Base-by-base conservation (phyloP, 75 land plant species). In the Pinus tabuliformis region DNA sequence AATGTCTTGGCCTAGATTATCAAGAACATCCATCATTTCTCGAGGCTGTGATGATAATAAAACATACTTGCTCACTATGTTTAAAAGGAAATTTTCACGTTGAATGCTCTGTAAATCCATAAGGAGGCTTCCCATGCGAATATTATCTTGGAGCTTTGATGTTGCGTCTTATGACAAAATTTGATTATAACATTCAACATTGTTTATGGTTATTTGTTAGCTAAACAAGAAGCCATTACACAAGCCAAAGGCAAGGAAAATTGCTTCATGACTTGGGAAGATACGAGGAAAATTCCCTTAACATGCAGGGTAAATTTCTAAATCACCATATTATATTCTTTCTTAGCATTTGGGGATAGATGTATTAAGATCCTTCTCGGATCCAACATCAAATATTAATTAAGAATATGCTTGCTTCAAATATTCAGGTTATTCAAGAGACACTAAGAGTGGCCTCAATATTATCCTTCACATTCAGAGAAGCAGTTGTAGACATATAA, bases 401-500 rank as follows among this genome's bases (percentile, higher is more conserved):
- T 20, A 37, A 42, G 11, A 45, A n/a, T 18, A 7, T 30, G 7
- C 1, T 26, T 64, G 9, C 16, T 20, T 15, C n/a, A 15, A n/a
- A 4, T 26, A 8, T 12, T 18, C 79, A 83, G 85, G 84, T 95
- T 7, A 95, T 95, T 74, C 92, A 91, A 56, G 98, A 95, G 77
- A 89, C 96, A 3, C 64, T 95, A 42, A 81, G 96, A 80, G 83
- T 93, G 30, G 93, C 96, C 11, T 88, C 90, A 9, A 79, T 93
- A 21, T 49, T 95, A 62, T 91, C 97, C 36, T 95, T 93, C 76
- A 91, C 98, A 9, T 93, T 91, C 75, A 84, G 98, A 73, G 98
- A 95, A 79, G 97, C 96, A 58, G 89, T 93, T 57, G 86, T 88
- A 76, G 94, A 93, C 82, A 93, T 93, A 56, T 93, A 94, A 65